These are phyloP conservation scores for Orbilia oligospora DNA, from an alignment of 2,329 filamentous ascomycete genomes.

Conservation along the genomic window DNA sequence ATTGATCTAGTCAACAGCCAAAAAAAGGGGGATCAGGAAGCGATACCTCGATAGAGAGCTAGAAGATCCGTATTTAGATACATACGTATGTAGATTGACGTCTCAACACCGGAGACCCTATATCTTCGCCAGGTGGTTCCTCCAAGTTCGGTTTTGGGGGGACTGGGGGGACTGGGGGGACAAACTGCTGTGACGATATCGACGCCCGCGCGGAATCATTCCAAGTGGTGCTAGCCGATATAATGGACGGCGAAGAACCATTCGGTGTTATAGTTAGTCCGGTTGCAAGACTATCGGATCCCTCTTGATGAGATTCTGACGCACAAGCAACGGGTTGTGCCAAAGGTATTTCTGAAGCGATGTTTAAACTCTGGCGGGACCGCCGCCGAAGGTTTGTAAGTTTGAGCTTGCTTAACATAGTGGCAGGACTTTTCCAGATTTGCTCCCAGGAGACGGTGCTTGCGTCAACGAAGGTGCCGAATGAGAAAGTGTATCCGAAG, in stretches of 20 bases:
- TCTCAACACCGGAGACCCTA: slow-evolving; percentile 16
- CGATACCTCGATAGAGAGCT: background rate
- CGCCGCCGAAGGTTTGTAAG: slow-evolving; percentile 40
- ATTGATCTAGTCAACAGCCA: slow-evolving; percentile 8
- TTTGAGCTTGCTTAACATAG: slow-evolving; percentile 54
- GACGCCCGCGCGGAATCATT: slow-evolving; percentile 36
- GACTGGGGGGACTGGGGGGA: slow-evolving; percentile 22
- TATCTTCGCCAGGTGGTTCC: slow-evolving; percentile 12
- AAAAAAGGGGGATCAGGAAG: slow-evolving; percentile 1
- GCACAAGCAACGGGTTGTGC: background rate
- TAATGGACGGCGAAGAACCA: slow-evolving; percentile 44
- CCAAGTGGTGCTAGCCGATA: slow-evolving; percentile 9
- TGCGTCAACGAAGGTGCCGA: background rate
- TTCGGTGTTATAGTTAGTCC: slow-evolving; percentile 15
- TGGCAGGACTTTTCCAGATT: background rate
- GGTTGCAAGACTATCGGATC: slow-evolving; percentile 3
- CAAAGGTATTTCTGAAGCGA: background rate
- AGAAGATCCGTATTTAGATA: background rate
- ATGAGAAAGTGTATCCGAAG: background rate
- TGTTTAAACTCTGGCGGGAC: slow-evolving; percentile 39
- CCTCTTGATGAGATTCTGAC: background rate
- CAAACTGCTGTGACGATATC: slow-evolving; percentile 44
- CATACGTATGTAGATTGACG: slow-evolving; percentile 52
- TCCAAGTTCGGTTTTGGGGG: slow-evolving; percentile 26
- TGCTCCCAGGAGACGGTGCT: background rate